These are phyloP conservation scores for Claviceps monticola DNA, from an alignment of 2,329 filamentous ascomycete species.

Conservation along the genomic window DNA sequence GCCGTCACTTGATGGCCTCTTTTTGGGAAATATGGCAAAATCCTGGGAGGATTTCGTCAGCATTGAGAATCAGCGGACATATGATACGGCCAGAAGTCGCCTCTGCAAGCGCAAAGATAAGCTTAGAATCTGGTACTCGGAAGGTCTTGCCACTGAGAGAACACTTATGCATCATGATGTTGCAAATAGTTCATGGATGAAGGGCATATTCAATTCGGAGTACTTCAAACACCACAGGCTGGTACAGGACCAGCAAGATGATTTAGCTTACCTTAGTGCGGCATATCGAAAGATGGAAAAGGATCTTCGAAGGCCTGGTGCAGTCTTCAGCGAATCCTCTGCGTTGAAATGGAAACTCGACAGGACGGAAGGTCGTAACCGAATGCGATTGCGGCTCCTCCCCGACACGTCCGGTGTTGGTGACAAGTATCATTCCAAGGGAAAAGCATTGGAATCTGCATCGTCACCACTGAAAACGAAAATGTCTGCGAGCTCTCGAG, in stretches of 20 bases:
- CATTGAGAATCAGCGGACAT: conserved; percentile 66
- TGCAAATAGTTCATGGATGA: conserved; percentile 81
- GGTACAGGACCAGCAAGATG: conserved; percentile 88
- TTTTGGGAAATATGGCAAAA: conserved; percentile 68
- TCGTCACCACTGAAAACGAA: conserved; percentile 23
- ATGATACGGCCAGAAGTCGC: conserved; percentile 58
- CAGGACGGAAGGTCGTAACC: conserved; percentile 85
- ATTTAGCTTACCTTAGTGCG: conserved; percentile 61
- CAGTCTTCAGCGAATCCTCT: conserved; percentile 56
- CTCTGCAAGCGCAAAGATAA: conserved; percentile 67
- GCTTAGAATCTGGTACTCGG: conserved; percentile 64
- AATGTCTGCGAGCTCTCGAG: conserved; percentile 11
- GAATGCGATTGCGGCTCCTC: conserved; percentile 80
- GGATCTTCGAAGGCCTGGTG: conserved; percentile 65
- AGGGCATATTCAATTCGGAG: conserved; percentile 87
- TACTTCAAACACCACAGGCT: conserved; percentile 81
- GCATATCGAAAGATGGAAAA: conserved; percentile 67
- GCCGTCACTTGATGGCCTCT: conserved; percentile 63
- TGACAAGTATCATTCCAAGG: conserved; percentile 74
- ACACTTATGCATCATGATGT: conserved; percentile 70
- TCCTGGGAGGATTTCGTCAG: conserved; percentile 81
- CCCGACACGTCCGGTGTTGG: conserved; percentile 58
- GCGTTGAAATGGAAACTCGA: conserved; percentile 79
- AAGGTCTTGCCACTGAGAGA: conserved; percentile 55
- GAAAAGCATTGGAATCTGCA: conserved; percentile 39